Evolutionary conservation across 2,329 filamentous ascomycete genomes (phyloP), one percentile per base, ranked within the genome.

Genomic region (Colletotrichum lindemuthianum): DNA sequence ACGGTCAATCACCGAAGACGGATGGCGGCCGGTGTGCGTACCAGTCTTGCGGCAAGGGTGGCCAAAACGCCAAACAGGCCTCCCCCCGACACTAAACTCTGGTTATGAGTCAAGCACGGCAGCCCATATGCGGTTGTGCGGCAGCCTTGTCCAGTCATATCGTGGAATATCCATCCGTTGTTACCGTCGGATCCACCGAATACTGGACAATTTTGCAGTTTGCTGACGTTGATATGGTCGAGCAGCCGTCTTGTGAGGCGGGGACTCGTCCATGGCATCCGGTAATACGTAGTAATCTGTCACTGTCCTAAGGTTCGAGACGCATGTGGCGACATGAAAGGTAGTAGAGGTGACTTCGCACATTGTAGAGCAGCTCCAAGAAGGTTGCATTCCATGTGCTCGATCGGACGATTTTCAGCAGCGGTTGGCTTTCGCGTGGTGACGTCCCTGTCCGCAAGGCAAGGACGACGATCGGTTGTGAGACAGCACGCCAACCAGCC

Each of bases 31-130:
- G 45, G 32, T 43, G 47, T 48, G 32, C 45, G 57, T 40, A 34
- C 44, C 16, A 54, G 48, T 16, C 39, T 55, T 56, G 45, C 50
- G 56, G 61, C 58, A 65, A 55, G 61, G 51, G 39, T 65, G 51
- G 57, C 58, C 44, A 61, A 40, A 60, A 41, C 49, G 47, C 47
- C 60, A 59, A 43, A 50, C 50, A 65, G 58, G 61, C 61, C 44
- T 61, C 33, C 59, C 41, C 61, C 61, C 51, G 47, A 61, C 51
- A 56, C 51, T 56, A 61, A 34, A 51, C 36, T 56, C 40, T 56
- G 51, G 50, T 47, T 59, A 59, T 64, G 63, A 66, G 59, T 66
- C 63, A 66, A 66, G 63, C 43, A 59, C 63, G 24, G 61, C 34
- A 45, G 61, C 44, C 36, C 24, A 24, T 15, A 65, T 36, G 59